Percentiles rank a stretch among this genome's conserved stretches.
These are phyloP conservation scores for Clavariopsis aquatica DNA, from an alignment of 495 filamentous ascomycete genomes.

Conservation along the genomic window DNA sequence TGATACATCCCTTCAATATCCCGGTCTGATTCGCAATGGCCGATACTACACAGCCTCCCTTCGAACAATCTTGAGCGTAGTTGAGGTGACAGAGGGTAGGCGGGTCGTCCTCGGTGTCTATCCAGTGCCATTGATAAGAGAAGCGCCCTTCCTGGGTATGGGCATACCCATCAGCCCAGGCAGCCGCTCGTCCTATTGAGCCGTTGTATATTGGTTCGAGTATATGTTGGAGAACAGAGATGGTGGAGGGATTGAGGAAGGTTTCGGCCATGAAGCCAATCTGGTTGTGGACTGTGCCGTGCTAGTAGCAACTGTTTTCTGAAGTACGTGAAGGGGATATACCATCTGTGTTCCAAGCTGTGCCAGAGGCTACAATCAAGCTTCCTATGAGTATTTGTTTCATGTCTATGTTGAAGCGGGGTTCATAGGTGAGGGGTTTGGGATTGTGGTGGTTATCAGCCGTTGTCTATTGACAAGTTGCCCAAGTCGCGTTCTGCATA, in stretches of 20 bases:
- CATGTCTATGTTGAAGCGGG: background rate
- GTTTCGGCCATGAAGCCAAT: constrained; percentile 44
- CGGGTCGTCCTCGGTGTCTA: constrained; percentile 30
- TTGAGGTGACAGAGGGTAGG: constrained; percentile 35
- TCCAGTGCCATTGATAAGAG: constrained; percentile 37
- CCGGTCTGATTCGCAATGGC: constrained; percentile 38
- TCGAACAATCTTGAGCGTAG: constrained; percentile 37
- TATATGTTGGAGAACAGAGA: constrained; percentile 37
- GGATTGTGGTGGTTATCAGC: too few species aligned
- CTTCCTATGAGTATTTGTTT: constrained; percentile 3
- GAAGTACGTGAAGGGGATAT: background rate
- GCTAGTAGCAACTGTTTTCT: background rate
- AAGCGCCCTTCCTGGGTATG: constrained; percentile 33
- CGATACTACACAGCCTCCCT: constrained; percentile 41
- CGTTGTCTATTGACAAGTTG: too few species aligned
- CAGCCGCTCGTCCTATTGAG: constrained; percentile 40
- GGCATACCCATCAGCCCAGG: constrained; percentile 41
- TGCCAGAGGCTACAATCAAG: constrained; percentile 14
- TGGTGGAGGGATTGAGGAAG: constrained; percentile 39
- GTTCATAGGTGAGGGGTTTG: too few species aligned
- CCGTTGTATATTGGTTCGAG: constrained; percentile 43
- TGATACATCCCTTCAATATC: constrained; percentile 40
- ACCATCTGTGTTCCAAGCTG: constrained; percentile 42
- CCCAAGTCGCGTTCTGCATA: too few species aligned
- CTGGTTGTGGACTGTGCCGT: constrained; percentile 41